Conservation (phyloP, 768 basidiomycete genomes). For the Holtermanniella nyarrowii region DNA sequence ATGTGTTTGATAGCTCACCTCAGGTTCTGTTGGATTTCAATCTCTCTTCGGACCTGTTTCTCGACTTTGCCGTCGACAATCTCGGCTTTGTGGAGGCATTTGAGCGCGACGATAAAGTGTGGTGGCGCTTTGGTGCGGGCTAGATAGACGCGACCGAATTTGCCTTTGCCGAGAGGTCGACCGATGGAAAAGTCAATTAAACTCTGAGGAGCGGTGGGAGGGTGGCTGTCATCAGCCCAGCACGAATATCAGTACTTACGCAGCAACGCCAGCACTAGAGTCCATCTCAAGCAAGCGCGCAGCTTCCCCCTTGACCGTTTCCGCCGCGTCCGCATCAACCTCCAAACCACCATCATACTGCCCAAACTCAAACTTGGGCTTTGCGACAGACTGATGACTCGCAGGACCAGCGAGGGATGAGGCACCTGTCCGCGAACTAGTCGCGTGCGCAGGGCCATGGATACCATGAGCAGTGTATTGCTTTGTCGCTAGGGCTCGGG, state of each 20-base stretch:
- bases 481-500: slow-evolving; percentile 10
- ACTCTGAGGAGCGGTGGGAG: slow-evolving; percentile 74
- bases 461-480: slow-evolving; percentile 40
- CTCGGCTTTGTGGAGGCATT: slow-evolving; percentile 93
- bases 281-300: slow-evolving; percentile 74
- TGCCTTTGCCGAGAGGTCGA: slow-evolving; percentile 93
- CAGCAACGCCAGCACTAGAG: slow-evolving; percentile 46
- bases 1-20: slow-evolving; percentile 35
- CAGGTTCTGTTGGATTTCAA: slow-evolving; percentile 94
- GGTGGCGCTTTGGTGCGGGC: slow-evolving; percentile 82
- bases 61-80: slow-evolving; percentile 83
- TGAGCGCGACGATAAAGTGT: slow-evolving; percentile 88
- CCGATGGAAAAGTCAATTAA: slow-evolving; percentile 86
- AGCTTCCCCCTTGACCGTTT: slow-evolving; percentile 62
- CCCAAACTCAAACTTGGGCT: slow-evolving; percentile 46
- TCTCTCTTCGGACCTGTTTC: slow-evolving; percentile 93
- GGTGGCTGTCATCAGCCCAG: slow-evolving; percentile 45
- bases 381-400: slow-evolving; percentile 4
- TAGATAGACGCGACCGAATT: slow-evolving; percentile 98
- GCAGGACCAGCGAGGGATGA: slow-evolving; percentile 11
- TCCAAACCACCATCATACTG: slow-evolving; percentile 96
- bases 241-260: slow-evolving; percentile 2
- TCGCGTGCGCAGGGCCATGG: slow-evolving; percentile 41
- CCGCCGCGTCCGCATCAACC: slow-evolving; percentile 56
- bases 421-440: slow-evolving; percentile 25